Percentiles rank a stretch among this genome's conserved stretches.
phyloP scores from a whole-genome alignment of 345 rosid species.

The Sisymbrium altissimum region DNA sequence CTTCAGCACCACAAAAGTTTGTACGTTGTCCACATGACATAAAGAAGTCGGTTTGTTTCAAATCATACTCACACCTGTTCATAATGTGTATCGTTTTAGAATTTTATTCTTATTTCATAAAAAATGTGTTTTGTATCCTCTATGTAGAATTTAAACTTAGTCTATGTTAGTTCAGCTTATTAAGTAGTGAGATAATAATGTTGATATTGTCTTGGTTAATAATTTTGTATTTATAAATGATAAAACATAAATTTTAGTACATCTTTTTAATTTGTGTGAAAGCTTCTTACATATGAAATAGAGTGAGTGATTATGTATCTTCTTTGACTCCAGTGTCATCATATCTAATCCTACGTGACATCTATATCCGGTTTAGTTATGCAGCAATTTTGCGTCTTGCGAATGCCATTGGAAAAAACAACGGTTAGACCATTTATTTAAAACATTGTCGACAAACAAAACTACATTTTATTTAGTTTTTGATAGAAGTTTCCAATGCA shows the following conservation, averaged over 20 bases:
- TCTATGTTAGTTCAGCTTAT: not conserved
- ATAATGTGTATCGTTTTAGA: not conserved
- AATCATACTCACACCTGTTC: not conserved
- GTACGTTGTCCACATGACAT: not conserved
- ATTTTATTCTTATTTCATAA: not conserved
- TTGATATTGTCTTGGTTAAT: not conserved
- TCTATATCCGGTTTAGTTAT: not conserved
- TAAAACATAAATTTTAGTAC: too few relatives aligned
- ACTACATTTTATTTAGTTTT: not conserved
- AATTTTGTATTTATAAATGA: not conserved
- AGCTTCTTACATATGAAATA: not conserved
- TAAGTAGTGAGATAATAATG: not conserved
- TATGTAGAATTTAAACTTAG: not conserved
- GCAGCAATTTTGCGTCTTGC: not conserved
- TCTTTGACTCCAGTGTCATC: not conserved
- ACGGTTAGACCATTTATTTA: not conserved
- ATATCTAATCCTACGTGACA: not conserved
- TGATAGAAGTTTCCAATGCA: not conserved
- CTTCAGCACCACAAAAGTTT: slow-evolving; percentile 4
- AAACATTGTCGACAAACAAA: not conserved
- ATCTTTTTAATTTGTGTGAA: not conserved
- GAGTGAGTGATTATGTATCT: not conserved
- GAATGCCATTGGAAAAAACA: not conserved
- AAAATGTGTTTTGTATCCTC: not conserved
- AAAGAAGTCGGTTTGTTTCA: slow-evolving; percentile 14